phyloP scores from a whole-genome alignment of 768 basidiomycete genomes.

The Mycena maculata region DNA sequence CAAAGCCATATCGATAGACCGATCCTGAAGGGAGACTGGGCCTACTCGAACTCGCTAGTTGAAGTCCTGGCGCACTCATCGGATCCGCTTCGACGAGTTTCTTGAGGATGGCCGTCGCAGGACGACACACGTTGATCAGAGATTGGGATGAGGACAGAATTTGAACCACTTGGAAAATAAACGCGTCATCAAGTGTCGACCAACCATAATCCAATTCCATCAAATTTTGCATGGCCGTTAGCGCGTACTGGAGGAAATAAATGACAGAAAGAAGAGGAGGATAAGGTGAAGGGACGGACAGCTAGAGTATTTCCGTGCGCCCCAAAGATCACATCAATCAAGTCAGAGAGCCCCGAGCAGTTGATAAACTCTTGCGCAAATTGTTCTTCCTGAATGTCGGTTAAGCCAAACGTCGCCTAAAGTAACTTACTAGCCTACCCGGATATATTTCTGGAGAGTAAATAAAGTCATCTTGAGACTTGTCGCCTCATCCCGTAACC shows the following conservation, averaged over 20 bases:
- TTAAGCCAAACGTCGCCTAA: conserved; percentile 4
- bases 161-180: conserved; percentile 83
- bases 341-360: conserved; percentile 74
- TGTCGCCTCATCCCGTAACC: conserved; percentile 65
- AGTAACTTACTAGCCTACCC: conserved; percentile 55
- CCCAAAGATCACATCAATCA: conserved; percentile 75
- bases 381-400: conserved; percentile 73
- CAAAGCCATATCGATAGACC: conserved; percentile 86
- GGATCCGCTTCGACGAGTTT: conserved; percentile 91
- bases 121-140: conserved; percentile 90
- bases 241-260: conserved; percentile 70
- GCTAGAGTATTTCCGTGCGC: conserved; percentile 88
- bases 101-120: conserved; percentile 90
- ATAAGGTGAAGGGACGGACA: conserved; percentile 53
- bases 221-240: conserved; percentile 87
- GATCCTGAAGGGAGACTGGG: conserved; percentile 72
- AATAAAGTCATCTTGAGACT: conserved; percentile 75
- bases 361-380: conserved; percentile 85
- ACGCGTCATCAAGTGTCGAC: conserved; percentile 74
- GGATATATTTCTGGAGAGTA: conserved; percentile 82
- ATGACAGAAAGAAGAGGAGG: conserved; percentile 12
- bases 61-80: conserved; percentile 67
- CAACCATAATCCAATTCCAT: conserved; percentile 91
- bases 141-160: conserved; percentile 81
- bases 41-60: conserved; percentile 70